Evolutionary conservation across 805 yeast genomes (phyloP).

Genomic region (Alloascoidea hylecoeti): DNA sequence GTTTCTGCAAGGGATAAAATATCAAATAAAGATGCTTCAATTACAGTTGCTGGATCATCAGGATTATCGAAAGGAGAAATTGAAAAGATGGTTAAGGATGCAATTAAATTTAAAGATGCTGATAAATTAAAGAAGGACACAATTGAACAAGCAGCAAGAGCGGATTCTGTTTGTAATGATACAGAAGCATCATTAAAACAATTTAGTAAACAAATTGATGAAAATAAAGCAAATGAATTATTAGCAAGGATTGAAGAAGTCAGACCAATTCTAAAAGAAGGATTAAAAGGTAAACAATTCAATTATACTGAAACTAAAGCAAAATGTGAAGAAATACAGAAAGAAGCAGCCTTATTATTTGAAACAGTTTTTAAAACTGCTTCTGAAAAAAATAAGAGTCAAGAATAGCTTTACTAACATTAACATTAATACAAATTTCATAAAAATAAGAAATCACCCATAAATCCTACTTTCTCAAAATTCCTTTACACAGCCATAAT

Average conservation of each 20-base stretch:
- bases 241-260: slow-evolving; percentile 42
- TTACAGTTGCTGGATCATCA: slow-evolving; percentile 92
- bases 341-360: slow-evolving; percentile 67
- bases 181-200: slow-evolving; percentile 77
- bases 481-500: no score
- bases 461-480: no score
- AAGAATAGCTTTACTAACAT: no score
- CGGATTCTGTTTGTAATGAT: slow-evolving; percentile 73
- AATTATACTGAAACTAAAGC: slow-evolving; percentile 51
- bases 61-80: slow-evolving; percentile 85
- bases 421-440: no score
- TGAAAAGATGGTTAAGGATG: slow-evolving; percentile 82
- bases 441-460: no score
- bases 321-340: slow-evolving; percentile 76
- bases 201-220: slow-evolving; percentile 53
- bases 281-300: slow-evolving; percentile 47
- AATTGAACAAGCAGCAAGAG: slow-evolving; percentile 76
- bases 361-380: slow-evolving; percentile 43
- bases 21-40: slow-evolving; percentile 85
- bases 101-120: slow-evolving; percentile 77
- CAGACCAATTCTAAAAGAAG: slow-evolving; percentile 61
- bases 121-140: slow-evolving; percentile 80
- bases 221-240: slow-evolving; percentile 39
- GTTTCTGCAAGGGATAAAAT: slow-evolving; percentile 91
- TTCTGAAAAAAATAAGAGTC: background rate